Evolutionary conservation across 1,284 basidiomycete genomes (phyloP).

Genomic region (Austropuccinia psidii): DNA sequence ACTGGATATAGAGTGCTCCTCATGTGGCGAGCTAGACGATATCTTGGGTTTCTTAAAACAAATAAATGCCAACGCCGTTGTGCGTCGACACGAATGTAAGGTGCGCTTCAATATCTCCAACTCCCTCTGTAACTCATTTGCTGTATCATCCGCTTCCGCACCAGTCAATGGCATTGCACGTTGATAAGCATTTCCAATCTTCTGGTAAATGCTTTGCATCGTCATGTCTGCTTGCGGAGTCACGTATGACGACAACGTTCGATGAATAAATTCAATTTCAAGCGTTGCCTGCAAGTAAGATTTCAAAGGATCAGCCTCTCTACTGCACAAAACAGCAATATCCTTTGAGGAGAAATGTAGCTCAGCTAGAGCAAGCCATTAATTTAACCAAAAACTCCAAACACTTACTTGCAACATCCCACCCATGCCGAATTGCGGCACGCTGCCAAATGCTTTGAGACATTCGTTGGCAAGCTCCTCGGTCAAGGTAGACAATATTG

Average conservation of each 20-base stretch:
- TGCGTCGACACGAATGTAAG: slow-evolving; percentile 71
- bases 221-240: slow-evolving; percentile 68
- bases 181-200: slow-evolving; percentile 83
- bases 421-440: slow-evolving; percentile 88
- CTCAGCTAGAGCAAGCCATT: background rate
- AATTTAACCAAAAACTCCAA: no score
- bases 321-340: slow-evolving; percentile 5
- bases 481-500: slow-evolving; percentile 72
- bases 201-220: slow-evolving; percentile 83
- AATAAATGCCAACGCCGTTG: slow-evolving; percentile 88
- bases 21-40: slow-evolving; percentile 1
- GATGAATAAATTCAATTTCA: slow-evolving; percentile 98
- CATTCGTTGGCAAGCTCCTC: slow-evolving; percentile 75
- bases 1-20: no score
- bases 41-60: slow-evolving; percentile 52
- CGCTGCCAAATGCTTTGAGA: slow-evolving; percentile 71
- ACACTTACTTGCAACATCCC: slow-evolving; percentile 83
- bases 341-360: background rate
- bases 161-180: slow-evolving; percentile 53
- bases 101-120: slow-evolving; percentile 86
- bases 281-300: slow-evolving; percentile 68
- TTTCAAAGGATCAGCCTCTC: background rate
- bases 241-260: slow-evolving; percentile 81
- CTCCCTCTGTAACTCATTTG: slow-evolving; percentile 67
- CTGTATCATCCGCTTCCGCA: slow-evolving; percentile 49